Percentiles rank a stretch among this genome's conserved stretches.
Conservation (phyloP, 2,329 filamentous ascomycete species). For the Tricladium varicosporioides region DNA sequence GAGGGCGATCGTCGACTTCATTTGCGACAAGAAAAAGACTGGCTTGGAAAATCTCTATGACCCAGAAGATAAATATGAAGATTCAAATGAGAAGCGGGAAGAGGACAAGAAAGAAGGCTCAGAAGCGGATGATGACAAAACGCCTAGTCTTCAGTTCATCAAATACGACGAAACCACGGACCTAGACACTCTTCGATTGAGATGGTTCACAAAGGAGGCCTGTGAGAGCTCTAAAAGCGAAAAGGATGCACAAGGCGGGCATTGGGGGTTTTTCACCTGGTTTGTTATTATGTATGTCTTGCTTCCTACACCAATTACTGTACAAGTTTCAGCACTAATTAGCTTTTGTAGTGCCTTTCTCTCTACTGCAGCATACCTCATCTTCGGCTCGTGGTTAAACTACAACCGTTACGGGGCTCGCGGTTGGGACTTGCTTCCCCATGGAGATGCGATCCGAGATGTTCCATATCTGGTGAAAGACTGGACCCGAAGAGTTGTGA, state of each 20-base stretch:
- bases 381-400: conserved; percentile 98
- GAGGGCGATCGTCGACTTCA: conserved; percentile 78
- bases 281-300: conserved; percentile 79
- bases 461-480: conserved; percentile 91
- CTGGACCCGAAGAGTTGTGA: conserved; percentile 75
- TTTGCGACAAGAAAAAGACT: conserved; percentile 71
- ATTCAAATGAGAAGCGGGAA: conserved; percentile 32
- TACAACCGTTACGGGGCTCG: conserved; percentile 95
- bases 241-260: conserved; percentile 41
- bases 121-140: conserved; percentile 26
- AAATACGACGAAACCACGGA: conserved; percentile 59
- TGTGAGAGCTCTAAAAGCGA: conserved; percentile 62
- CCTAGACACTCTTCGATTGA: conserved; percentile 66
- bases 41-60: conserved; percentile 72
- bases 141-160: conserved; percentile 70
- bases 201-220: conserved; percentile 85
- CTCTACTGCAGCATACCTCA: conserved; percentile 81
- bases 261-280: conserved; percentile 98
- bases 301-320: neutral
- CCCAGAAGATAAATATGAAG: conserved; percentile 54
- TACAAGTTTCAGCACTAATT: conserved; percentile 7
- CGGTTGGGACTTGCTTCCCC: conserved; percentile 92
- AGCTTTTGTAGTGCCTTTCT: conserved; percentile 72
- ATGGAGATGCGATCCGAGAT: conserved; percentile 89
- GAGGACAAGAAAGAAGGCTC: conserved; percentile 34